These are phyloP conservation scores for Stenocarpella maydis DNA, from an alignment of 2,329 filamentous ascomycete genomes.

Conservation along the genomic window DNA sequence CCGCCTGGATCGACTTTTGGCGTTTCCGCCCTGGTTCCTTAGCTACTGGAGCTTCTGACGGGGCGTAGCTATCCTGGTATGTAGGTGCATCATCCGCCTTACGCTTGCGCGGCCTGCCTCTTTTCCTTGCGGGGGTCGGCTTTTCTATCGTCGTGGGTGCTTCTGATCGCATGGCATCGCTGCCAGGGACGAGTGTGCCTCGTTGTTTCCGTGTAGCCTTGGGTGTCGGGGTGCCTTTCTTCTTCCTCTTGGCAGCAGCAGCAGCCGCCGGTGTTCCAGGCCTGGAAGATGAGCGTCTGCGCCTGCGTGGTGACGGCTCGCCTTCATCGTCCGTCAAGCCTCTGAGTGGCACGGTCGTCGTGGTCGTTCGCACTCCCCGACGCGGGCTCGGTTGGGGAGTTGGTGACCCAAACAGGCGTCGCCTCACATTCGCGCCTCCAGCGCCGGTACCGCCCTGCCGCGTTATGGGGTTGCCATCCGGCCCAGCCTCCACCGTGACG, in stretches of 20 bases:
- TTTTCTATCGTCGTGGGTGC: conserved; percentile 11
- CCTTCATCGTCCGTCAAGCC: conserved; percentile 53
- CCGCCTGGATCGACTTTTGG: conserved; percentile 39
- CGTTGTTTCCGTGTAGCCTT: conserved; percentile 42
- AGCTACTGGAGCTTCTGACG: conserved; percentile 37
- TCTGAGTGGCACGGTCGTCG: conserved; percentile 59
- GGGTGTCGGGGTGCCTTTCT: conserved; percentile 54
- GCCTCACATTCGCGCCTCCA: conserved; percentile 43
- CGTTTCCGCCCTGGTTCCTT: conserved; percentile 45
- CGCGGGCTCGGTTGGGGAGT: conserved; percentile 50
- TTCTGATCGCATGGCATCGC: conserved; percentile 29
- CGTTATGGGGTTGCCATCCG: conserved; percentile 37
- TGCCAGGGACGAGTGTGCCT: conserved; percentile 24
- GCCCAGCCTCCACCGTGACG: conserved; percentile 64
- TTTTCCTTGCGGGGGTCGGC: conserved; percentile 43
- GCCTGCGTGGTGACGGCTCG: conserved; percentile 50
- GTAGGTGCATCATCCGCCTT: conserved; percentile 16
- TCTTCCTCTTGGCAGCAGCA: conserved; percentile 53
- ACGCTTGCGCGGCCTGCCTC: conserved; percentile 34
- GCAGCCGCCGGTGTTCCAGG: conserved; percentile 58
- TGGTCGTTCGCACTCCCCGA: conserved; percentile 52
- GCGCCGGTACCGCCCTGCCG: conserved; percentile 1
- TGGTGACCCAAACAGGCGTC: conserved; percentile 53
- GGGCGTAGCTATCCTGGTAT: conserved; percentile 40
- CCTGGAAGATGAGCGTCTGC: conserved; percentile 57